A percentile compares a stretch with the other conserved stretches of the same genome.
These are phyloP conservation scores for Cucurbita pepo DNA, from an alignment of 306 rosid genomes.

Conservation along the genomic window DNA sequence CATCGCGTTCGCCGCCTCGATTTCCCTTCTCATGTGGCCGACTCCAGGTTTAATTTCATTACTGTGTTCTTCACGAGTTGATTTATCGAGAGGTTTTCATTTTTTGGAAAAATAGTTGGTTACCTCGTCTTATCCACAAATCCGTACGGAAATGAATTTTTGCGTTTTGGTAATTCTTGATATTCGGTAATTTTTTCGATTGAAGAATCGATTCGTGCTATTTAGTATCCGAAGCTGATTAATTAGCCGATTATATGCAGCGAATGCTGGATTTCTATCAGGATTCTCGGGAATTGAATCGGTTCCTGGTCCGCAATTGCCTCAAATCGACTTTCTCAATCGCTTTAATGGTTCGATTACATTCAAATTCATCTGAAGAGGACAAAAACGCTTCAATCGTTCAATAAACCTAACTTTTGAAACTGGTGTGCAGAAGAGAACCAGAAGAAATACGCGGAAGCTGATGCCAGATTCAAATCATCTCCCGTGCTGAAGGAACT, in stretches of 20 bases:
- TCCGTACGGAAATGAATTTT: background rate
- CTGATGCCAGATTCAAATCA: conserved; percentile 58
- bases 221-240: background rate
- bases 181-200: background rate
- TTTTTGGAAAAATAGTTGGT: background rate
- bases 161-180: background rate
- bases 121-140: background rate
- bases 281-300: conserved; percentile 81
- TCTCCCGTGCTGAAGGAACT: conserved; percentile 52
- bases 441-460: conserved; percentile 70
- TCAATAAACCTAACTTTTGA: background rate
- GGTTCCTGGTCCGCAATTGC: conserved; percentile 77
- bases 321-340: conserved; percentile 64
- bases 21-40: conserved; percentile 59
- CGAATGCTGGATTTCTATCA: conserved; percentile 72
- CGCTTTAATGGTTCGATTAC: conserved; percentile 41
- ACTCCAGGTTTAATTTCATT: conserved; percentile 33
- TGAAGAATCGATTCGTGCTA: background rate
- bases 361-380: background rate
- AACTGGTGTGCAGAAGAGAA: conserved; percentile 51
- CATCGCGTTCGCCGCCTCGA: conserved; percentile 60
- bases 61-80: background rate
- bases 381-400: background rate
- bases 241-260: conserved; percentile 24
- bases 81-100: too few species aligned